Evolutionary conservation across 257 asterid species (phyloP).

Genomic region (Catharanthus roseus): DNA sequence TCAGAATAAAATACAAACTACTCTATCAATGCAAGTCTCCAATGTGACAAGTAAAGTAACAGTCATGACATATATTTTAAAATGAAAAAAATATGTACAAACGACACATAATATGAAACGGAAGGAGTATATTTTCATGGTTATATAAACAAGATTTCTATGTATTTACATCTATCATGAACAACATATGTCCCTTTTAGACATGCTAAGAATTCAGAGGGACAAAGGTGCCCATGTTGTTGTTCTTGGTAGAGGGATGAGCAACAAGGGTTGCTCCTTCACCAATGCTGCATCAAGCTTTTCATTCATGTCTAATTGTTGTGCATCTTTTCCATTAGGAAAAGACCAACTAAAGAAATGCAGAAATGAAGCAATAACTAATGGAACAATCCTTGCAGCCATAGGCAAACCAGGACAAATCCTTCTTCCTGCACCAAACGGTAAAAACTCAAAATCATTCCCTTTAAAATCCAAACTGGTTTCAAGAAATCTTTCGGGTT

Average conservation of each 20-base stretch:
- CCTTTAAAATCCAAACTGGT: slow-evolving; percentile 34
- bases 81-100: too few relatives aligned
- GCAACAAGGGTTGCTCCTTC: slow-evolving; percentile 23
- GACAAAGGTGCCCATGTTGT: too few relatives aligned
- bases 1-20: too few relatives aligned
- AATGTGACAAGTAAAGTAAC: too few relatives aligned
- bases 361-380: slow-evolving; percentile 26
- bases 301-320: slow-evolving; percentile 14
- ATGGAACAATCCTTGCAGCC: slow-evolving; percentile 26
- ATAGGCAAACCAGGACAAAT: slow-evolving; percentile 43
- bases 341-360: slow-evolving; percentile 31
- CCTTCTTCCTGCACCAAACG: slow-evolving; percentile 45
- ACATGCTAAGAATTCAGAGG: too few relatives aligned
- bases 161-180: too few relatives aligned
- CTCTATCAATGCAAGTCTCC: too few relatives aligned
- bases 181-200: too few relatives aligned
- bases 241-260: slow-evolving; percentile 17
- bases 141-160: too few relatives aligned
- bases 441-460: slow-evolving; percentile 37
- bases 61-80: too few relatives aligned
- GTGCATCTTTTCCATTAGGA: slow-evolving; percentile 13
- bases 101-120: too few relatives aligned
- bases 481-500: slow-evolving; percentile 34
- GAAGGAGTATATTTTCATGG: too few relatives aligned
- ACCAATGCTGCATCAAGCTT: slow-evolving; percentile 15